Percentiles rank a stretch among this genome's conserved stretches.
Evolutionary conservation across 1,284 basidiomycete genomes (phyloP).

Genomic region (Cutaneotrichosporon dermatis): DNA sequence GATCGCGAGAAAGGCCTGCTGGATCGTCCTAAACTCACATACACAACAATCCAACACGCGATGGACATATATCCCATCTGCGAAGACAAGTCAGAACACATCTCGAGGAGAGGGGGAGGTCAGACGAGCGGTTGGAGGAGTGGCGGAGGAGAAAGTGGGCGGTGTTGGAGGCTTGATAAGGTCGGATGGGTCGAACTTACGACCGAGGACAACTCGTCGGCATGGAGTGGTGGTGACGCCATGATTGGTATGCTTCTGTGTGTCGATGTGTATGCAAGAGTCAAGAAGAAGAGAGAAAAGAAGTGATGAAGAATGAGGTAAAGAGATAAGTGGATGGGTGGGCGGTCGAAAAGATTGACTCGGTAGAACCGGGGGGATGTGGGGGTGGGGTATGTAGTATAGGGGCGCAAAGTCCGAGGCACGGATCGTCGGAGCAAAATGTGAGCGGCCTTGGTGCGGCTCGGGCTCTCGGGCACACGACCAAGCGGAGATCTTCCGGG

Average conservation of each 20-base stretch:
- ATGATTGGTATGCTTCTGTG: not conserved
- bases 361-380: too few species aligned
- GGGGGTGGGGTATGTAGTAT: too few species aligned
- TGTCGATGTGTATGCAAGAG: not conserved
- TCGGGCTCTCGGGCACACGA: too few species aligned
- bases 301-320: too few species aligned
- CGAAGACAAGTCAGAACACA: not conserved
- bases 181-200: conserved; percentile 9
- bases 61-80: conserved; percentile 37
- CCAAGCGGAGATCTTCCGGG: too few species aligned
- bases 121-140: not conserved
- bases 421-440: too few species aligned
- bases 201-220: conserved; percentile 40
- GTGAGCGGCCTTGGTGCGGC: too few species aligned
- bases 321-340: too few species aligned
- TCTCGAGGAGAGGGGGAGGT: not conserved
- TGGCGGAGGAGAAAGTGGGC: not conserved
- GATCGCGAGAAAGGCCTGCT: too few species aligned
- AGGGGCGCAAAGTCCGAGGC: too few species aligned
- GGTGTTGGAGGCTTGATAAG: not conserved
- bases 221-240: conserved; percentile 1
- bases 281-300: not conserved
- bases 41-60: conserved; percentile 39
- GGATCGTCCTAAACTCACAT: too few species aligned
- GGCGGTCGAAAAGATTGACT: too few species aligned